Evolutionary conservation across 75 land plant species (phyloP).

Genomic region (Selaginella tamariscina): DNA sequence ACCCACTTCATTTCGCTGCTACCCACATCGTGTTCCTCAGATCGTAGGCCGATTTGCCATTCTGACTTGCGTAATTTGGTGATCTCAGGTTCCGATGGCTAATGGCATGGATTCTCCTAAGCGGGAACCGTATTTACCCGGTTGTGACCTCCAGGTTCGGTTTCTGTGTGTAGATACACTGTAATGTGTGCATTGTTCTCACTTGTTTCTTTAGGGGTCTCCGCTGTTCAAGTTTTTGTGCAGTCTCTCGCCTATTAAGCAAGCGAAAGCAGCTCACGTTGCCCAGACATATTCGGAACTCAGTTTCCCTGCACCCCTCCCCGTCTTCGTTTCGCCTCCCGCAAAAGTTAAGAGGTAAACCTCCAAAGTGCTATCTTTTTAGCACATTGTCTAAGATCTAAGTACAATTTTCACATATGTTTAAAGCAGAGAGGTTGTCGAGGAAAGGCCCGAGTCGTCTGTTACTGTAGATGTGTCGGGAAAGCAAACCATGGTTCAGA

Average conservation of each 20-base stretch:
- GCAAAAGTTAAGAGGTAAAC: conserved; percentile 19
- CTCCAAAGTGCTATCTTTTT: too few relatives aligned
- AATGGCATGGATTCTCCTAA: conserved; percentile 3
- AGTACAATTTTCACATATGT: too few relatives aligned
- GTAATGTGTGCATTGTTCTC: not conserved
- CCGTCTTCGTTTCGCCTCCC: conserved; percentile 38
- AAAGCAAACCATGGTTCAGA: too few relatives aligned
- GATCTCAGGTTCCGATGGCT: not conserved
- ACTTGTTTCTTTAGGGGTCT: conserved; percentile 25
- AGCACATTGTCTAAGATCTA: too few relatives aligned
- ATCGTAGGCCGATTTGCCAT: not conserved
- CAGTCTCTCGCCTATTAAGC: conserved; percentile 31
- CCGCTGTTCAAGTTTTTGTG: conserved; percentile 29
- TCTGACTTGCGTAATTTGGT: not conserved
- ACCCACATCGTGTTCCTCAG: too few relatives aligned
- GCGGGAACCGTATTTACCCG: not conserved
- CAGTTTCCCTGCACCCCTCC: conserved; percentile 24
- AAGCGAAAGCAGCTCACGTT: conserved; percentile 22
- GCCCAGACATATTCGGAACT: conserved; percentile 27
- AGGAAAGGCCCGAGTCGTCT: too few relatives aligned
- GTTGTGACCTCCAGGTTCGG: not conserved
- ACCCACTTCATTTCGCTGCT: too few relatives aligned
- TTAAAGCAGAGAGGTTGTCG: too few relatives aligned
- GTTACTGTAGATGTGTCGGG: too few relatives aligned
- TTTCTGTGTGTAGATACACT: too few relatives aligned